phyloP scores from a whole-genome alignment of 2,329 filamentous ascomycete species.

The Dactylonectria estremocensis region DNA sequence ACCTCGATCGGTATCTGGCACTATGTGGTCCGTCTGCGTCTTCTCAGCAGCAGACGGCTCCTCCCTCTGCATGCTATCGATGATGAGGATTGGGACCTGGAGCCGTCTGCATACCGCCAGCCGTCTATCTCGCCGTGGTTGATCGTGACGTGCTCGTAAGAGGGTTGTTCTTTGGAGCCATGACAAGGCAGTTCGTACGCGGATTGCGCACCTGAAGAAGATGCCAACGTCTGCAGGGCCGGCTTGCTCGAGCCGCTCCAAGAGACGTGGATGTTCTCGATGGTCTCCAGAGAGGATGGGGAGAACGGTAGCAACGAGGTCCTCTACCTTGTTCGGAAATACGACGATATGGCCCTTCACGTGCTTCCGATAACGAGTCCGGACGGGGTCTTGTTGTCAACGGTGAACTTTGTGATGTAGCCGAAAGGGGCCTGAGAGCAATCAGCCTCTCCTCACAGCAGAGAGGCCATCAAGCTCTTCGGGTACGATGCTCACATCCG shows the following conservation, averaged over 20 bases:
- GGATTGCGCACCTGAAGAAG: constrained; percentile 25
- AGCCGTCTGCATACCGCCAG: constrained; percentile 19
- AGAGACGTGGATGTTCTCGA: constrained; percentile 30
- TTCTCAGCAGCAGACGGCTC: constrained; percentile 9
- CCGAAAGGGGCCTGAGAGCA: constrained; percentile 23
- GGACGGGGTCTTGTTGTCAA: constrained; percentile 18
- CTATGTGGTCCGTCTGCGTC: constrained; percentile 2
- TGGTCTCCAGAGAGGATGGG: constrained; percentile 14
- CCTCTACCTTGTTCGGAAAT: constrained; percentile 32
- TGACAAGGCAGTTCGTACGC: background rate
- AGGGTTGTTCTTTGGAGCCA: constrained; percentile 22
- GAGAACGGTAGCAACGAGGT: constrained; percentile 28
- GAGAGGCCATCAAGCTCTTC: constrained; percentile 17
- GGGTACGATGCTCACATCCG: constrained; percentile 14
- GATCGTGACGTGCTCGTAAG: constrained; percentile 20
- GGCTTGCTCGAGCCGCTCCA: constrained; percentile 17
- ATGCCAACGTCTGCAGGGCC: constrained; percentile 12
- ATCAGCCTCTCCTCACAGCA: constrained; percentile 30
- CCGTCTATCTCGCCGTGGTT: constrained; percentile 17
- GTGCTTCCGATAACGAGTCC: constrained; percentile 26
- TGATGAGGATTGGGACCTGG: constrained; percentile 3
- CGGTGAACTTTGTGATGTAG: constrained; percentile 28
- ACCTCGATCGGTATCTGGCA: no score
- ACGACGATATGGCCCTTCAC: constrained; percentile 28
- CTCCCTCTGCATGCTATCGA: constrained; percentile 19